These are phyloP conservation scores for Alloteropsis angusta DNA, from an alignment of 202 grass and related monocot genomes.

Conservation along the genomic window DNA sequence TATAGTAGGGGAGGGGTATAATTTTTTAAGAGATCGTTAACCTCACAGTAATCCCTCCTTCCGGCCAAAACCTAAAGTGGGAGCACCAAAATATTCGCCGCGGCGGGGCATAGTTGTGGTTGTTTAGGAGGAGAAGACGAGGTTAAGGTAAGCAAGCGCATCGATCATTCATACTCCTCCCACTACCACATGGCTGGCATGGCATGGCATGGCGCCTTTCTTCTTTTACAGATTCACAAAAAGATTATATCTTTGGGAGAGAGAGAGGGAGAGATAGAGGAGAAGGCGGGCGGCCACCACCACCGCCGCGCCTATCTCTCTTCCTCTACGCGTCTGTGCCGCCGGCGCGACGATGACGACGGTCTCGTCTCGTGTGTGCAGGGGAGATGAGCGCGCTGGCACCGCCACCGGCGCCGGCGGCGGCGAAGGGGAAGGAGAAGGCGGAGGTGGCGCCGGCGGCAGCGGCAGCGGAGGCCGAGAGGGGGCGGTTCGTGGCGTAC, in stretches of 20 bases:
- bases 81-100: conserved; percentile 35
- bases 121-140: conserved; percentile 2
- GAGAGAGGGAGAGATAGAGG: neutral
- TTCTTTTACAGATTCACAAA: neutral
- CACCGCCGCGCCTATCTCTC: neutral
- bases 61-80: conserved; percentile 16
- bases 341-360: conserved; percentile 23
- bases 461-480: neutral
- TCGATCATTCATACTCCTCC: neutral
- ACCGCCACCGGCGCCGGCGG: neutral
- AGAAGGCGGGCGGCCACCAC: neutral
- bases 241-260: neutral
- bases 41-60: conserved; percentile 30
- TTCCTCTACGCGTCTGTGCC: neutral
- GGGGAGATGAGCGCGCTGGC: conserved; percentile 28
- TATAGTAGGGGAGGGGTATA: neutral
- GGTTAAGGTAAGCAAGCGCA: conserved; percentile 25
- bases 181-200: neutral
- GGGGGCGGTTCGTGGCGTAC: conserved; percentile 28
- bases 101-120: neutral
- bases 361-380: conserved; percentile 34
- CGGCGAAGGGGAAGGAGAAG: conserved; percentile 21
- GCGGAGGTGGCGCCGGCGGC: conserved; percentile 7
- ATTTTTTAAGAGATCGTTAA: conserved; percentile 21
- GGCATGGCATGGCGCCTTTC: neutral